phyloP scores from a whole-genome alignment of 805 yeast genomes.

The Schizosaccharomyces japonicus region DNA sequence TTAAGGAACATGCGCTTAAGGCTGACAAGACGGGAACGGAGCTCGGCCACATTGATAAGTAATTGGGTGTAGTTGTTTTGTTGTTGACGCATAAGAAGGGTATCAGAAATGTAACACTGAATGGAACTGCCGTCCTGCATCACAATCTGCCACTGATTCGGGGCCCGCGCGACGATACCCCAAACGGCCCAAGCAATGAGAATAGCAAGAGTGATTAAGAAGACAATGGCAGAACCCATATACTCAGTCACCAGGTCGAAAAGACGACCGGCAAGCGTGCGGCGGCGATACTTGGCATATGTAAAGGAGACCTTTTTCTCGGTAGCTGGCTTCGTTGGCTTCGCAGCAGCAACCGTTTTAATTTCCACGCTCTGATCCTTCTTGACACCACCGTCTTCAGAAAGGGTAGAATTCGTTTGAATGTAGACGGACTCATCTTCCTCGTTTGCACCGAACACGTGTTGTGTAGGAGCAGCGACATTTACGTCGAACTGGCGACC shows the following conservation, averaged over 20 bases:
- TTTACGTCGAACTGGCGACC: neutral
- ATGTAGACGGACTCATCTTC: neutral
- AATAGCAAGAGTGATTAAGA: constrained; percentile 5
- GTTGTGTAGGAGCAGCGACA: constrained; percentile 2
- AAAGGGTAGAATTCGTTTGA: neutral
- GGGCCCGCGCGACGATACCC: constrained; percentile 5
- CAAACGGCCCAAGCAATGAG: constrained; percentile 7
- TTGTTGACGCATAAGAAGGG: constrained; percentile 9
- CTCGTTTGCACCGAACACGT: neutral
- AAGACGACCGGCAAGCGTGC: constrained; percentile 4
- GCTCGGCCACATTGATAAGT: constrained; percentile 5
- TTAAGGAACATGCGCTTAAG: constrained; percentile 5
- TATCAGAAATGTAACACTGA: constrained; percentile 6
- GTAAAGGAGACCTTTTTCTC: neutral
- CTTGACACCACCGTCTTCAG: neutral
- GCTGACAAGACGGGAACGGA: constrained; percentile 7
- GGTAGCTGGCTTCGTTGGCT: neutral
- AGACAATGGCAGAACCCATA: constrained; percentile 6
- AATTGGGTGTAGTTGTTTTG: constrained; percentile 3
- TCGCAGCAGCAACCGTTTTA: no score
- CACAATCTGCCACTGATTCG: constrained; percentile 7
- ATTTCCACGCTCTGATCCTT: no score
- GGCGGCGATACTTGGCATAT: neutral
- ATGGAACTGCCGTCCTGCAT: constrained; percentile 8
- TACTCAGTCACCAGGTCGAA: constrained; percentile 6